These are phyloP conservation scores for Penicillium sp. DNA, from an alignment of 2,329 filamentous ascomycete species.

Conservation along the genomic window DNA sequence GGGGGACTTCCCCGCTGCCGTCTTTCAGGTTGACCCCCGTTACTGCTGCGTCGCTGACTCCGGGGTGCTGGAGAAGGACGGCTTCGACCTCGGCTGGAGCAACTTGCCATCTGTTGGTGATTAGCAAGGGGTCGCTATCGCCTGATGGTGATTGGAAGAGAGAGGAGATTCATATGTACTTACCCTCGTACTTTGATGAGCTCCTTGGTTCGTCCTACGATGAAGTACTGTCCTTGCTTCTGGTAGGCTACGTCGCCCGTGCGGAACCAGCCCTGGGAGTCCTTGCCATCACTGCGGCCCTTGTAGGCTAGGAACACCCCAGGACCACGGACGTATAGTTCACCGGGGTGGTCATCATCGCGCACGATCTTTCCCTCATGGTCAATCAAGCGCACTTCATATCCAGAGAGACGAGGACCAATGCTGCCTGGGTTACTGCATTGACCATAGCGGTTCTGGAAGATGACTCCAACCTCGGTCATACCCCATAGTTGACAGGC, in stretches of 20 bases:
- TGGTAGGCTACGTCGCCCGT: constrained; percentile 42
- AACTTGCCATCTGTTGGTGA: constrained; percentile 41
- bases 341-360: constrained; percentile 32
- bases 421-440: constrained; percentile 45
- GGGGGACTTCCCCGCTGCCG: constrained; percentile 36
- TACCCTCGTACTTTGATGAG: constrained; percentile 46
- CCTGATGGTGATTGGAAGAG: too few species aligned
- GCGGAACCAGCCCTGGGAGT: constrained; percentile 39
- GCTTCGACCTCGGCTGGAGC: constrained; percentile 47
- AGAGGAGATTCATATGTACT: constrained; percentile 7
- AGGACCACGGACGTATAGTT: constrained; percentile 40
- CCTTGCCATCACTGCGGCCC: constrained; percentile 32
- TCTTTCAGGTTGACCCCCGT: constrained; percentile 39
- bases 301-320: constrained; percentile 37
- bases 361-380: constrained; percentile 28
- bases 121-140: not conserved
- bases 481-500: constrained; percentile 51
- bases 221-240: constrained; percentile 35
- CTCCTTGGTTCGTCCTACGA: constrained; percentile 42
- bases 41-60: constrained; percentile 44
- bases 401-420: constrained; percentile 42
- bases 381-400: constrained; percentile 35
- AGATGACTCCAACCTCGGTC: constrained; percentile 48
- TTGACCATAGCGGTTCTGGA: constrained; percentile 39
- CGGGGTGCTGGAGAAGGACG: constrained; percentile 42